These are phyloP conservation scores for Tillandsia fasciculata DNA, from an alignment of 176 grass and related monocot genomes.

Conservation along the genomic window DNA sequence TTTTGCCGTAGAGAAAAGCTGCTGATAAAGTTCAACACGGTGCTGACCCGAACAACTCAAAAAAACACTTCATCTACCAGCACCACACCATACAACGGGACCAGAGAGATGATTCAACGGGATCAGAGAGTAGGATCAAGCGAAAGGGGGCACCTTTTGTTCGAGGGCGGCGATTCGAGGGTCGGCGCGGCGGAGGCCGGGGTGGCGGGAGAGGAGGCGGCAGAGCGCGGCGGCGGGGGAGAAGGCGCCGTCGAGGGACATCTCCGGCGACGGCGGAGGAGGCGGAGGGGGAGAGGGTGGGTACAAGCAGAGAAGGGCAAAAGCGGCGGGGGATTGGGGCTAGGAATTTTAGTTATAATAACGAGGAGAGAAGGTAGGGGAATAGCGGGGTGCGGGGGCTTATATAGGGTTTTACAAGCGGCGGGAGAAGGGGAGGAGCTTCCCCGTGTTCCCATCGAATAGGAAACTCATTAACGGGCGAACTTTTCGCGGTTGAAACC, in stretches of 20 bases:
- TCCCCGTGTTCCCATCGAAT: not conserved
- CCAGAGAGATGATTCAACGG: not conserved
- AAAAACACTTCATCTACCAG: too few relatives aligned
- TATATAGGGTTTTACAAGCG: slow-evolving; percentile 70
- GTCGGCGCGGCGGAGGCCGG: slow-evolving; percentile 31
- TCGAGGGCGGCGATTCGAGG: slow-evolving; percentile 33
- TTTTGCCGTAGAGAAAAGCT: too few relatives aligned
- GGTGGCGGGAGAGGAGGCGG: slow-evolving; percentile 57
- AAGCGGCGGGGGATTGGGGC: not conserved
- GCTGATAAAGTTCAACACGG: too few relatives aligned
- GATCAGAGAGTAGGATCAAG: not conserved
- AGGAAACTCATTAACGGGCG: too few relatives aligned
- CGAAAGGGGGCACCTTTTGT: slow-evolving; percentile 1
- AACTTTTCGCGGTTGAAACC: too few relatives aligned
- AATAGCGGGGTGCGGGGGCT: slow-evolving; percentile 7
- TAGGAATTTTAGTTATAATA: too few relatives aligned
- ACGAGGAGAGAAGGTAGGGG: too few relatives aligned
- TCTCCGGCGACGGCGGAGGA: slow-evolving; percentile 15
- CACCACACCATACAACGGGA: too few relatives aligned
- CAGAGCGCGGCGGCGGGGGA: slow-evolving; percentile 35
- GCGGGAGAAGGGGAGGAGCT: slow-evolving; percentile 11
- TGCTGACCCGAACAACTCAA: too few relatives aligned
- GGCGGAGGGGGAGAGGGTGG: not conserved
- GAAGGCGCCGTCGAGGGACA: slow-evolving; percentile 79
- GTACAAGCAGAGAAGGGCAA: not conserved